Base-by-base conservation (phyloP, 495 filamentous ascomycete genomes). In the Hyaloscypha hepaticicola region DNA sequence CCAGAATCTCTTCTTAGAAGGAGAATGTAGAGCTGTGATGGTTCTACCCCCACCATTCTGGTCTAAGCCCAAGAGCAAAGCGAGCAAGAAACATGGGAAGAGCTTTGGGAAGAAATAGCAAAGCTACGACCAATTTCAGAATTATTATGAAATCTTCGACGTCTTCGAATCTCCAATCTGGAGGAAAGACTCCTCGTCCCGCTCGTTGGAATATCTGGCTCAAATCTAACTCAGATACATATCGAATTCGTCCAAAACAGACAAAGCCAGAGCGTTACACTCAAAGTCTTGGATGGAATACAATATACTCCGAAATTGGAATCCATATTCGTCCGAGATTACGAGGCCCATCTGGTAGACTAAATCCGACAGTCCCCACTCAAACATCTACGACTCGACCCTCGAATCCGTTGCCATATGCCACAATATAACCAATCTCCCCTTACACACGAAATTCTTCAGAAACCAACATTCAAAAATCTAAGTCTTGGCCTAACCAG, bases 11-110 rank as follows among this genome's bases (percentile, higher is more conserved):
- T 31, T 62, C 45, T 55, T 62, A 55, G 60, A 62, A 48, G 53
- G 60, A 55, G 60, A 62, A 48, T 53, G 60, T 55, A 55, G 34
- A 62, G 60, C 60, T 25, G 28, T 34, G 28, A 62, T 62, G 26
- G 27, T 53, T n/a, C 48, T 55, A 55, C 60, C 28, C 21, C 48
- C 48, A 55, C 45, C n/a, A 55, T 55, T 55, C 27, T 21, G 27
- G 27, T 55, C 25, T 22, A 62, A 62, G 49, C 60, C 60, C 24
- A 52, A 55, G 60, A 55, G 28, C 29, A 62, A 55, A 21, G 29
- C 27, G 14, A 62, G 8, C 19, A 53, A 48, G 60, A n/a, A 62
- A 28, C n/a, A 6, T 26, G 26, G 31, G 55, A 22, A 58, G 26
- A 22, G 9, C 16, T 58, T 58, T 41, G 26, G 55, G 55, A 41